Percentiles rank a stretch among this genome's conserved stretches.
These are phyloP conservation scores for Calonectria pseudoreteaudii DNA, from an alignment of 2,329 filamentous ascomycete species.

Conservation along the genomic window DNA sequence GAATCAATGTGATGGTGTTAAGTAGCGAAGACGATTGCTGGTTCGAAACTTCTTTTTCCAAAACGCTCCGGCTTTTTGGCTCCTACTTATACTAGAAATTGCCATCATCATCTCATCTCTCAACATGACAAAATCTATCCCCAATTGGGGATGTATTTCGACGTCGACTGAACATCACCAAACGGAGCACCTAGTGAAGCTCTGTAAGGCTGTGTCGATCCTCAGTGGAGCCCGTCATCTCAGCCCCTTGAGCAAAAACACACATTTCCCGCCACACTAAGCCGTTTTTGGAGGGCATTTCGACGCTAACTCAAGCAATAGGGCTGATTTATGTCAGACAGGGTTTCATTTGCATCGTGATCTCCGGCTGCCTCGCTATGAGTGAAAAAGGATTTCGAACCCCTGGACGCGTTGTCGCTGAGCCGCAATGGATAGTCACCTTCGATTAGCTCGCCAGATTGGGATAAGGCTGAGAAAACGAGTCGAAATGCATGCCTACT, in stretches of 20 bases:
- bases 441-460: neutral
- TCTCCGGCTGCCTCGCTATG: neutral
- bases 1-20: neutral
- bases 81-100: neutral
- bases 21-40: neutral
- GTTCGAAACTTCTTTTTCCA: neutral
- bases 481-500: neutral
- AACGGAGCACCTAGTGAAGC: neutral
- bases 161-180: neutral
- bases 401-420: neutral
- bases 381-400: neutral
- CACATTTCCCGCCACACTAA: neutral
- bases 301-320: slow-evolving; percentile 5
- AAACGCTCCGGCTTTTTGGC: neutral
- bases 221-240: neutral
- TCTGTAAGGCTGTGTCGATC: neutral
- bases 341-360: neutral
- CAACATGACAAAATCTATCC: neutral
- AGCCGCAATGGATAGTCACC: neutral
- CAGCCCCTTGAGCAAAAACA: neutral
- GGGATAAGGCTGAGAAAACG: neutral
- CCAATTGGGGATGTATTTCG: slow-evolving; percentile 5
- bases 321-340: neutral
- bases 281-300: slow-evolving; percentile 28
- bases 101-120: neutral